Base-by-base conservation (phyloP, 768 basidiomycete species). In the Lepiota subincarnata region DNA sequence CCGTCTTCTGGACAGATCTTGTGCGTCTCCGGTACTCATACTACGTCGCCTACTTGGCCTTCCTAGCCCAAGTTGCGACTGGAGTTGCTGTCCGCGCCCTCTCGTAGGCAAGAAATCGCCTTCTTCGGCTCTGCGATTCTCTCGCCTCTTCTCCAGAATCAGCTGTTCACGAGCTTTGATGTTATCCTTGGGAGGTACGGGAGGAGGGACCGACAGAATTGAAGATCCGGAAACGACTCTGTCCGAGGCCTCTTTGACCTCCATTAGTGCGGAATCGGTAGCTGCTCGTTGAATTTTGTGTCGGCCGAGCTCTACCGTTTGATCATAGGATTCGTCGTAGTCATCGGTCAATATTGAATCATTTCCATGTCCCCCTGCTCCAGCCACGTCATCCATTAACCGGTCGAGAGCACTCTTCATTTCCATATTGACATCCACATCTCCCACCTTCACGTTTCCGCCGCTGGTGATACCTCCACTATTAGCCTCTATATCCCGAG, bases 21-120 rank as follows among this genome's bases (percentile, higher is more conserved):
- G 79, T 2, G 80, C 83, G 64, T 91, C 91, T 7, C 86, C 83
- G 1, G 87, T 90, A 62, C 87, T 92, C 76, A 83, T 80, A 65
- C 87, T 94, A 50, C 87, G 74, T 58, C 89, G 73, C 50, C 80
- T 73, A 50, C 75, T 81, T 10, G 83, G 82, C 37, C 85, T 69
- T 20, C 78, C 73, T 37, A 73, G 69, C 0, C 71, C 73, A 24
- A 74, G 63, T 31, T 67, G 55, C 45, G 59, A 57, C 38, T 68
- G 70, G 39, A 61, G 57, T 40, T 54, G 55, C 36, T 61, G 56
- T n/a, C 53, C 56, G 26, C 56, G 50, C 43, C 53, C 18, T 19
- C 53, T 39, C 34, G 37, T 40, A 26, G 38, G 54, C 55, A 48
- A 69, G 61, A 62, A 55, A 34, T 72, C 75, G 12, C 75, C 78